These are phyloP conservation scores for Aspergillus aculeatus DNA, from an alignment of 2,329 filamentous ascomycete genomes.

Conservation along the genomic window DNA sequence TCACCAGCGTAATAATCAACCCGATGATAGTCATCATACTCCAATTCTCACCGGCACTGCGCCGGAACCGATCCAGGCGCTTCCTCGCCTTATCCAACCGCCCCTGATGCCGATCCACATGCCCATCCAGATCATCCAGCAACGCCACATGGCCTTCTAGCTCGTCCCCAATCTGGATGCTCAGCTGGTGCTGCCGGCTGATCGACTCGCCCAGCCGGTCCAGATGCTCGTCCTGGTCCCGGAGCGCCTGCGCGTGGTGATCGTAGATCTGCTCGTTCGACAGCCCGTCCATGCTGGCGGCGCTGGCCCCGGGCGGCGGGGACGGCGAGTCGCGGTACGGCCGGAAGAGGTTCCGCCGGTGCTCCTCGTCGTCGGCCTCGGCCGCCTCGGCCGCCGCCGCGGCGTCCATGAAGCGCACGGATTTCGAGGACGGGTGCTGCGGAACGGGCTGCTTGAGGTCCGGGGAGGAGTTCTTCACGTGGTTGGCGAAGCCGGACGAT, in stretches of 20 bases:
- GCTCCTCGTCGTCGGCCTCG: conserved; percentile 54
- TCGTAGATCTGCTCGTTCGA: conserved; percentile 82
- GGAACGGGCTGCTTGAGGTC: conserved; percentile 44
- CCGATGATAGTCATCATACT: conserved; percentile 80
- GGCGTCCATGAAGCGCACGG: conserved; percentile 81
- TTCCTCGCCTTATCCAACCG: conserved; percentile 73
- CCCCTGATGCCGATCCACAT: conserved; percentile 75
- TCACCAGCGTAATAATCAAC: conserved; percentile 75
- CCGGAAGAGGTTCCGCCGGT: conserved; percentile 61
- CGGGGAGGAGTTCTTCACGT: conserved; percentile 25
- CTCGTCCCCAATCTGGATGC: conserved; percentile 95
- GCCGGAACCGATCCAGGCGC: conserved; percentile 68
- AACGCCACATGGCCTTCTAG: conserved; percentile 85
- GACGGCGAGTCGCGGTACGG: conserved; percentile 58
- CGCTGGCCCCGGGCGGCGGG: conserved; percentile 49
- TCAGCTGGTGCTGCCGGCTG: conserved; percentile 82
- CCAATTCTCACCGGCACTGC: conserved; percentile 78
- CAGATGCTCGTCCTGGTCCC: conserved; percentile 92
- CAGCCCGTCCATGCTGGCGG: conserved; percentile 71
- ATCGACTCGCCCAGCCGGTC: conserved; percentile 84
- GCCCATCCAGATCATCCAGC: conserved; percentile 82
- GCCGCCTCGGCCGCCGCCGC: conserved; percentile 58
- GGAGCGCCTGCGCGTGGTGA: conserved; percentile 76
- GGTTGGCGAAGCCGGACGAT: conserved; percentile 5
- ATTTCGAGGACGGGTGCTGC: conserved; percentile 58